phyloP scores from a whole-genome alignment of 768 basidiomycete genomes.

The Mycena galopus region DNA sequence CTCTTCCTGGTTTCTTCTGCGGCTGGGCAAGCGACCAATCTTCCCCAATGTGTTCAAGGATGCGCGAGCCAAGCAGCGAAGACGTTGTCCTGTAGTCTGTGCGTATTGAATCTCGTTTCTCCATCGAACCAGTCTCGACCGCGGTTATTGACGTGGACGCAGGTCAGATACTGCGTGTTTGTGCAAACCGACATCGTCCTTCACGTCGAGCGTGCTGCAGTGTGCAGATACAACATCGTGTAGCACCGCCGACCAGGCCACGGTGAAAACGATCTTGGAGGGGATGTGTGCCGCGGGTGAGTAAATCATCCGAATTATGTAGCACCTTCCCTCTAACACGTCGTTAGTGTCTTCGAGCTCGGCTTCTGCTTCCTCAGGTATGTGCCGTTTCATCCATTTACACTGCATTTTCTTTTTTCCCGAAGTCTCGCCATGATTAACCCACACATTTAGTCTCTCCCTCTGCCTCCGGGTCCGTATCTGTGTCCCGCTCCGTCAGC shows the following conservation, averaged over 20 bases:
- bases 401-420: no score
- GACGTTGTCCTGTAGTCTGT: conserved; percentile 18
- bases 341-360: neutral
- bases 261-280: conserved; percentile 19
- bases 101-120: no score
- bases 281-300: conserved; percentile 12
- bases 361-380: neutral
- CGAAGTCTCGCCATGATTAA: neutral
- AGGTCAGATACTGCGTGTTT: conserved; percentile 27
- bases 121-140: neutral
- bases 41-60: conserved; percentile 15
- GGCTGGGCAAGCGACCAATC: conserved; percentile 8
- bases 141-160: neutral
- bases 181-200: conserved; percentile 30
- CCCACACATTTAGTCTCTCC: neutral
- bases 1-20: neutral
- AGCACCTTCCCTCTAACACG: neutral
- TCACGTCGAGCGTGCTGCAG: conserved; percentile 25
- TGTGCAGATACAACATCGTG: conserved; percentile 27
- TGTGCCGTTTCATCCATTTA: neutral
- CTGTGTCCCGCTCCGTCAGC: neutral
- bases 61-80: conserved; percentile 22
- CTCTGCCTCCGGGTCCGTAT: no score
- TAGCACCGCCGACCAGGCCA: neutral
- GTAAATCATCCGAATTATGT: neutral